Base-by-base conservation (phyloP, 2,329 filamentous ascomycete genomes). In the Blastomyces gilchristii region DNA sequence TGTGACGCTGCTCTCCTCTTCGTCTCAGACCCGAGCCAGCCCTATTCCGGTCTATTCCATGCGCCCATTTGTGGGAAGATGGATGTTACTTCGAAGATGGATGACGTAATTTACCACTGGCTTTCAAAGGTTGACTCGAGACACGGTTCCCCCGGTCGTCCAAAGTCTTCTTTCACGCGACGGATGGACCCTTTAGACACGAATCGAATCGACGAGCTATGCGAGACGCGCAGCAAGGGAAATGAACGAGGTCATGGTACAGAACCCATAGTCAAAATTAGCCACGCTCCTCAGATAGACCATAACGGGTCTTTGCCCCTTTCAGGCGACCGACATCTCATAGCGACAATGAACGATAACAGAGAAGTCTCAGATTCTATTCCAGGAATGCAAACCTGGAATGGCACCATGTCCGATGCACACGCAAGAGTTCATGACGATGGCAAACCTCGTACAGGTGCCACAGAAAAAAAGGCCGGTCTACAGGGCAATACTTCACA, bases 61-160 rank as follows among this genome's bases (percentile, higher is more conserved):
- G 52, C 28, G 4, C 28, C 12, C 18, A 22, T 57, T 25, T 6
- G 28, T 12, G 31, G 9, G 16, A 57, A 57, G 11, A 57, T 41
- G 53, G 34, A 14, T 25, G 25, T 41, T 25, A 7, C 12, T 28
- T 11, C 22, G 25, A 47, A 22, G 41, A 59, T 9, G 12, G 28
- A 47, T 59, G 41, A 59, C 25, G 25, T 47, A 31, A 59, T 59
- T 11, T n/a, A 45, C 18, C 57, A 47, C 34, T 59, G 57, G 57
- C 25, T 59, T 16, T 39, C 57, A 47, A n/a, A 47, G 12, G 25
- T 59, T 47, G 41, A 18, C 25, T 22, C 39, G 25, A 25, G 57
- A 34, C n/a, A 47, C 37, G 57, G 3, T 8, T 34, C 39, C 22
- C 14, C 31, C 41, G 34, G 34, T 37, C 39, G n/a, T 31, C 56